Conservation (phyloP, 345 rosid genomes). For the Dipteronia sinensis region DNA sequence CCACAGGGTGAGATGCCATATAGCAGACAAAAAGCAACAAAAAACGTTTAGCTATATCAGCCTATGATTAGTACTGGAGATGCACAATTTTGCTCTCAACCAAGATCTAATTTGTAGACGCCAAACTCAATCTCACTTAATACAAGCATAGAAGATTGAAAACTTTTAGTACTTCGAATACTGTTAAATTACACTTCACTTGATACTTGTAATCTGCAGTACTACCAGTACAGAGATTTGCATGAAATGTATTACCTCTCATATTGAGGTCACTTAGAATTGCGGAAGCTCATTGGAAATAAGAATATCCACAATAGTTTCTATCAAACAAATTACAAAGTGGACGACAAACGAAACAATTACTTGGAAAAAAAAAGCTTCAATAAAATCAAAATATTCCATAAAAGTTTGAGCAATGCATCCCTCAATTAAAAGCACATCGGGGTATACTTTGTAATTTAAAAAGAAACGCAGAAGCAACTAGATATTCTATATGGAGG, state of each 20-base stretch:
- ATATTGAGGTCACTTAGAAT: neutral
- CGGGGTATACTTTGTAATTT: too few relatives aligned
- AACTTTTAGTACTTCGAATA: neutral
- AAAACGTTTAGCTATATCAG: neutral
- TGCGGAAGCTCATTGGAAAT: neutral
- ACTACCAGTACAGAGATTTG: neutral
- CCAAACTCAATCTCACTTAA: neutral
- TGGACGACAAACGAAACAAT: neutral
- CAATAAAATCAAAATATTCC: neutral
- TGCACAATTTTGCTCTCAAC: neutral
- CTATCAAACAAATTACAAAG: neutral
- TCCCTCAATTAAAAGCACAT: too few relatives aligned
- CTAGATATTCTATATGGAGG: too few relatives aligned
- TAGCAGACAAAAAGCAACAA: conserved; percentile 5
- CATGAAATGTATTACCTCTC: neutral
- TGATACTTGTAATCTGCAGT: neutral
- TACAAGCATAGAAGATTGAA: neutral
- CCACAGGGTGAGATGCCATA: neutral
- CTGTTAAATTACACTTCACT: neutral
- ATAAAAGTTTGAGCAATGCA: too few relatives aligned
- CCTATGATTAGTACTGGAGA: neutral
- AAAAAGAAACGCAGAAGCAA: too few relatives aligned
- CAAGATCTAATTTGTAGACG: neutral
- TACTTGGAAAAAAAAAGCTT: neutral
- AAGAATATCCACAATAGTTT: neutral